These are phyloP conservation scores for Schwanniomyces yamadae DNA, from an alignment of 805 yeast species.

Conservation along the genomic window DNA sequence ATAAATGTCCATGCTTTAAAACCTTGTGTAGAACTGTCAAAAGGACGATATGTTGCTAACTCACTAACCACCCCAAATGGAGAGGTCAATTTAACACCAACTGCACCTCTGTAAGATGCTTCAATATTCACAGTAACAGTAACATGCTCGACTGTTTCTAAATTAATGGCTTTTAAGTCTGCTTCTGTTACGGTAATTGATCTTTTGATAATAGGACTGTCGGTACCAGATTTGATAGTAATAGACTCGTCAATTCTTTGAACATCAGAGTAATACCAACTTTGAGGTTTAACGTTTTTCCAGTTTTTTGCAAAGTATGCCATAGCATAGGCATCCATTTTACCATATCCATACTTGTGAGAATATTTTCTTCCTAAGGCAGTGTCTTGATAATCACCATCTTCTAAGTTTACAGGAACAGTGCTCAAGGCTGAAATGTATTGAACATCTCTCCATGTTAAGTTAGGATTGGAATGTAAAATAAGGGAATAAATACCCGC, in stretches of 20 bases:
- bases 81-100: constrained; percentile 62
- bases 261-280: constrained; percentile 64
- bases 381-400: constrained; percentile 72
- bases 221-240: constrained; percentile 10
- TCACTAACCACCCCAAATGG: constrained; percentile 75
- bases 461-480: constrained; percentile 75
- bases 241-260: constrained; percentile 28
- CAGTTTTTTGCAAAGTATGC: constrained; percentile 73
- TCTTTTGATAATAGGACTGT: constrained; percentile 15
- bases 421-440: constrained; percentile 75
- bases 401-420: constrained; percentile 62
- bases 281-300: constrained; percentile 87
- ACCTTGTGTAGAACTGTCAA: constrained; percentile 59
- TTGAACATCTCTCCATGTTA: constrained; percentile 96
- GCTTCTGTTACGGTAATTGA: constrained; percentile 46
- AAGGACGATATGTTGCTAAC: constrained; percentile 64
- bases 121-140: constrained; percentile 74
- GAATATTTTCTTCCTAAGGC: constrained; percentile 70
- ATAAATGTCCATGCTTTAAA: constrained; percentile 86
- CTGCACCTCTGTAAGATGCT: constrained; percentile 65
- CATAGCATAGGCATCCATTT: constrained; percentile 75
- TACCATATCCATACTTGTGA: constrained; percentile 90
- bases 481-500: constrained; percentile 92
- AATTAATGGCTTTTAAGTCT: constrained; percentile 52
- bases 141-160: constrained; percentile 80